Percentiles rank a stretch among this genome's conserved stretches.
Evolutionary conservation across 805 yeast species (phyloP).

Genomic region (Kuraishia piskuri): DNA sequence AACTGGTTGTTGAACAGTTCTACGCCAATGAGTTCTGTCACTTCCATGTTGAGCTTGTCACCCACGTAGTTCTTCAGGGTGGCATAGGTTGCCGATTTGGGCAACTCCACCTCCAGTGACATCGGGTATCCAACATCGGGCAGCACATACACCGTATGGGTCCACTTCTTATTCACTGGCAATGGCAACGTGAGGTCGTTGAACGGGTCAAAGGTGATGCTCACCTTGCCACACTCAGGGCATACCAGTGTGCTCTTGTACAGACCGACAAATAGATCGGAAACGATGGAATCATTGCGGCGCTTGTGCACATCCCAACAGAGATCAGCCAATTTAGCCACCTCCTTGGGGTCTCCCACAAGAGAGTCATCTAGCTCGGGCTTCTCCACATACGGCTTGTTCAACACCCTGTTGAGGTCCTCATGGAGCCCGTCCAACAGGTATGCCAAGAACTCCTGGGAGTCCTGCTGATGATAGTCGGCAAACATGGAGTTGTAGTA

Average conservation of each 20-base stretch:
- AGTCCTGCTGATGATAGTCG: constrained; percentile 84
- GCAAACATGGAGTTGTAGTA: constrained; percentile 69
- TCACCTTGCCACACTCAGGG: constrained; percentile 71
- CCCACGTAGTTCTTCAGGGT: constrained; percentile 59
- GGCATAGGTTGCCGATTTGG: constrained; percentile 51
- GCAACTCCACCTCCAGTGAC: constrained; percentile 62
- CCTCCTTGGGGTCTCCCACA: constrained; percentile 40
- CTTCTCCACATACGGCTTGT: constrained; percentile 83
- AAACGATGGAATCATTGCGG: constrained; percentile 78
- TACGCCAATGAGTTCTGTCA: constrained; percentile 35
- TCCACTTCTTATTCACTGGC: constrained; percentile 72
- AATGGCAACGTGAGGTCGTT: constrained; percentile 85
- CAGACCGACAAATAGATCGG: constrained; percentile 83
- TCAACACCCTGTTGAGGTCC: constrained; percentile 73
- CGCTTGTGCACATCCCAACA: constrained; percentile 77
- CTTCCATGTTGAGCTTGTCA: constrained; percentile 28
- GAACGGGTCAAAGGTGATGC: constrained; percentile 90
- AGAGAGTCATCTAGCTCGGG: constrained; percentile 70
- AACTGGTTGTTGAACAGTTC: constrained; percentile 64
- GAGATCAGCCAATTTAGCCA: constrained; percentile 54
- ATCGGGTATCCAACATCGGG: constrained; percentile 45
- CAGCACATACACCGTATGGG: constrained; percentile 50
- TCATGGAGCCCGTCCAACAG: constrained; percentile 85
- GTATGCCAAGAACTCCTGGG: constrained; percentile 88
- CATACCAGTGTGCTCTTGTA: constrained; percentile 87